Evolutionary conservation across 169 alveolate genomes (phyloP).

Genomic region (Eimeria necatrix): DNA sequence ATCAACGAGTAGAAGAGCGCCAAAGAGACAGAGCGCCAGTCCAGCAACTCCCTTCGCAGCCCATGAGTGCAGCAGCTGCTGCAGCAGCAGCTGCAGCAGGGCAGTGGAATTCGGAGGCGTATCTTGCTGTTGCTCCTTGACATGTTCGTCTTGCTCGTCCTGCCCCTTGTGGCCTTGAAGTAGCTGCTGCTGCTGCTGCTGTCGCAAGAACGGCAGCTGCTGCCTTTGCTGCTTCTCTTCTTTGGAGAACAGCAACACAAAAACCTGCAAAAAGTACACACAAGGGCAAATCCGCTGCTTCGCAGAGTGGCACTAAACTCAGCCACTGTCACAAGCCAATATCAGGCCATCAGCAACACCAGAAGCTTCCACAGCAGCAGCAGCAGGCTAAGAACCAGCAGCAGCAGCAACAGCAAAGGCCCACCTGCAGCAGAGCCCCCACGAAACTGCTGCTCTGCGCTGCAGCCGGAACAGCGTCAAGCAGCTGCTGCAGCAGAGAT

Average conservation of each 20-base stretch:
- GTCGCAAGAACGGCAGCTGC: neutral
- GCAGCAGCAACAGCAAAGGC: neutral
- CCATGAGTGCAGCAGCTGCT: slow-evolving; percentile 63
- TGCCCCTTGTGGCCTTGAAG: neutral
- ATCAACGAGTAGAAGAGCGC: neutral
- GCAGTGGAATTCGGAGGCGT: neutral
- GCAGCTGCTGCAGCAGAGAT: slow-evolving; percentile 58
- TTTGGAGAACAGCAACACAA: neutral
- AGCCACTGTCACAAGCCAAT: neutral
- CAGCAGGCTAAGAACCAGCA: neutral
- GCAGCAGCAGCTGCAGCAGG: slow-evolving; percentile 53
- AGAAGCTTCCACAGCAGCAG: neutral
- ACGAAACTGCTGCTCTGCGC: slow-evolving; percentile 54
- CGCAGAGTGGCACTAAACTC: neutral
- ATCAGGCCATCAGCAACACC: neutral
- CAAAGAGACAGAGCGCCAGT: slow-evolving; percentile 15
- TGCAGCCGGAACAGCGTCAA: slow-evolving; percentile 48
- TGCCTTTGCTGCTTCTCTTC: slow-evolving; percentile 15
- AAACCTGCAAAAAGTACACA: neutral
- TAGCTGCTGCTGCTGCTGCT: neutral
- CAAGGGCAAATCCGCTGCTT: too few species aligned
- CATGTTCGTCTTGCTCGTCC: neutral
- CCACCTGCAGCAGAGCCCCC: slow-evolving; percentile 25
- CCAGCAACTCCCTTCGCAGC: slow-evolving; percentile 33
- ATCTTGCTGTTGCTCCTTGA: neutral